Evolutionary conservation across 805 yeast species (phyloP), one percentile per base, ranked within the genome.

Genomic region (Wickerhamiella spandovensis): DNA sequence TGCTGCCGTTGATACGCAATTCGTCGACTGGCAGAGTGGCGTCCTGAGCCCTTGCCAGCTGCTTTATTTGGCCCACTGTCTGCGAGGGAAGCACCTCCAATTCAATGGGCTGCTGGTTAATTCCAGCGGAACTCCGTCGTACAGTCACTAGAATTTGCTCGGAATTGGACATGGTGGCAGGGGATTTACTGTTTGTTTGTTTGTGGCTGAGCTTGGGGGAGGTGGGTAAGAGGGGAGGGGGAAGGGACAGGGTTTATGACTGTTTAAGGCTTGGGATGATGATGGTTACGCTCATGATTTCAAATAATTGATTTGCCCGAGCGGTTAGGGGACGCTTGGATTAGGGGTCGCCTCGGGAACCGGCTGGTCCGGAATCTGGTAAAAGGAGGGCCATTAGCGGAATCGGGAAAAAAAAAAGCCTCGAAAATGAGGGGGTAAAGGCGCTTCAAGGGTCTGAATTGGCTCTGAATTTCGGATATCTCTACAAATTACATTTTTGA

Each of bases 21-120:
- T 60, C 57, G 47, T 58, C 58, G 7, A 62, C 63, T 17, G 58
- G 57, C 22, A 62, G 53, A 17, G 59, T 47, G 49, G 58, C 51
- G 53, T 64, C 66, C 28, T 53, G 56, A 43, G 54, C 60, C 47
- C 54, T 58, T 46, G 61, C 57, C 58, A 61, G 56, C 47, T 49
- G 49, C 58, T 63, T 64, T 51, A 64, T 61, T 46, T 58, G 61
- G 46, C 64, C 64, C n/a, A 64, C 60, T 13, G 67, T 61, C 43
- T 58, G 61, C 37, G 60, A 25, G 17, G 60, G 53, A 44, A 52
- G 50, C 20, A 64, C 64, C 43, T 54, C 62, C 21, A 59, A 53
- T 24, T 54, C 58, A 12, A 59, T 48, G 12, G 55, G 55, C 13
- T 53, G 50, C 44, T 55, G 57, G 20, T 54, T 55, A n/a, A 46